Conservation (phyloP, 768 basidiomycete species). For the Auriscalpium orientale region DNA sequence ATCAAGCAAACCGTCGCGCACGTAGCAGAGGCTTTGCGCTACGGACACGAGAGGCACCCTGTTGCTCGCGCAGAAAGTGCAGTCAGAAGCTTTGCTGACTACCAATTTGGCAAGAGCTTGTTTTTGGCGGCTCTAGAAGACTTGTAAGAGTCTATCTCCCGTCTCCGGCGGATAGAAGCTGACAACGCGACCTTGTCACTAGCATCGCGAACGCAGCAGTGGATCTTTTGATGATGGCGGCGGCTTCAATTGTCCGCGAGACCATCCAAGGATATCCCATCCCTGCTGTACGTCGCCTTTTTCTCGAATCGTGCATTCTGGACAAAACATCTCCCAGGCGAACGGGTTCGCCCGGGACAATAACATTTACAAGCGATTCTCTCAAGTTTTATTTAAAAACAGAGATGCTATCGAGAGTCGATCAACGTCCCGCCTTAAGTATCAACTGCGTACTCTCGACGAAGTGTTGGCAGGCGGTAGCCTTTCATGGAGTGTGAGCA, state of each 20-base stretch:
- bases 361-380: conserved; percentile 68
- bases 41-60: conserved; percentile 62
- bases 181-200: not conserved
- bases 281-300: conserved; percentile 45
- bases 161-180: not conserved
- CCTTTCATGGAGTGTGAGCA: conserved; percentile 53
- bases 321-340: conserved; percentile 35
- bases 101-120: conserved; percentile 71
- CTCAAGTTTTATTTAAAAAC: conserved; percentile 31
- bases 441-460: conserved; percentile 57
- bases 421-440: conserved; percentile 51
- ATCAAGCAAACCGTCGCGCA: conserved; percentile 63
- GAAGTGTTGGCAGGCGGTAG: conserved; percentile 27
- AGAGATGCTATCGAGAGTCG: conserved; percentile 36
- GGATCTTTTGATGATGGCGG: conserved; percentile 75
- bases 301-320: not conserved
- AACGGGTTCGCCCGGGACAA: conserved; percentile 93
- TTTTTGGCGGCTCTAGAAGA: conserved; percentile 81
- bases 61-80: conserved; percentile 66
- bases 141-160: conserved; percentile 50
- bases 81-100: conserved; percentile 83
- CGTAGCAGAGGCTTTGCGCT: conserved; percentile 61
- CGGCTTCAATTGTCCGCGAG: conserved; percentile 64
- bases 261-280: conserved; percentile 55
- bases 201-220: conserved; percentile 87